Percentiles rank a stretch among this genome's conserved stretches.
Evolutionary conservation across 306 rosid genomes (phyloP).

Genomic region (Vicia villosa): DNA sequence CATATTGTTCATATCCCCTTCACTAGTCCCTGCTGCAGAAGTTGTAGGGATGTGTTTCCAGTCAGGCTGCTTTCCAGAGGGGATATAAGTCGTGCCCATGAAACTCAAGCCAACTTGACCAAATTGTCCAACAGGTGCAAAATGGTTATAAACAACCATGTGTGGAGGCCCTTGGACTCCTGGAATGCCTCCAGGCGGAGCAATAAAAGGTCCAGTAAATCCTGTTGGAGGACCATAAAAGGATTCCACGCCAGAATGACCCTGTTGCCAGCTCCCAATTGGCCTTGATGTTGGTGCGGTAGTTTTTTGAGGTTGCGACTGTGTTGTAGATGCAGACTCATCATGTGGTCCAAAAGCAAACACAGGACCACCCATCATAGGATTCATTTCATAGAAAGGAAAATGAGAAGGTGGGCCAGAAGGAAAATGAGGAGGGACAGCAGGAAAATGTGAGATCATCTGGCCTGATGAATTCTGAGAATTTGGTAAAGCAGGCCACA

Average conservation of each 20-base stretch:
- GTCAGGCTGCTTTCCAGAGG: slow-evolving; percentile 95
- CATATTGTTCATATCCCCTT: slow-evolving; percentile 71
- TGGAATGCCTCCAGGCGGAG: slow-evolving; percentile 88
- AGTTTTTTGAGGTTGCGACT: slow-evolving; percentile 69
- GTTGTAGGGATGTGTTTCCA: slow-evolving; percentile 88
- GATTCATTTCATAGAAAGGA: slow-evolving; percentile 96
- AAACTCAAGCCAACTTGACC: slow-evolving; percentile 98
- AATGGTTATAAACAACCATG: slow-evolving; percentile 98
- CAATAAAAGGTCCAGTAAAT: slow-evolving; percentile 82
- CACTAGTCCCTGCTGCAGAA: slow-evolving; percentile 60
- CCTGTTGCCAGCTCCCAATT: slow-evolving; percentile 83
- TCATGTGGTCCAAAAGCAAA: slow-evolving; percentile 88
- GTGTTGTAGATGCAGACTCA: slow-evolving; percentile 70
- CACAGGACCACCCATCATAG: slow-evolving; percentile 89
- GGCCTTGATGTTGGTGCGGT: slow-evolving; percentile 61
- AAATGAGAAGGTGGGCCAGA: slow-evolving; percentile 80
- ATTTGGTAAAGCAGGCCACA: slow-evolving; percentile 80
- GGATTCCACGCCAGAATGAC: slow-evolving; percentile 92
- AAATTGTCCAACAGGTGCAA: slow-evolving; percentile 94
- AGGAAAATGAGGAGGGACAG: slow-evolving; percentile 79
- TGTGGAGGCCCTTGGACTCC: slow-evolving; percentile 97
- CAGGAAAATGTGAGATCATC: slow-evolving; percentile 84
- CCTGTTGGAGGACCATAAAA: slow-evolving; percentile 95
- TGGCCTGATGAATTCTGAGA: slow-evolving; percentile 76
- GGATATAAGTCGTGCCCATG: slow-evolving; percentile 94